Base-by-base conservation (phyloP, 768 basidiomycete genomes). In the Boletales sp. region DNA sequence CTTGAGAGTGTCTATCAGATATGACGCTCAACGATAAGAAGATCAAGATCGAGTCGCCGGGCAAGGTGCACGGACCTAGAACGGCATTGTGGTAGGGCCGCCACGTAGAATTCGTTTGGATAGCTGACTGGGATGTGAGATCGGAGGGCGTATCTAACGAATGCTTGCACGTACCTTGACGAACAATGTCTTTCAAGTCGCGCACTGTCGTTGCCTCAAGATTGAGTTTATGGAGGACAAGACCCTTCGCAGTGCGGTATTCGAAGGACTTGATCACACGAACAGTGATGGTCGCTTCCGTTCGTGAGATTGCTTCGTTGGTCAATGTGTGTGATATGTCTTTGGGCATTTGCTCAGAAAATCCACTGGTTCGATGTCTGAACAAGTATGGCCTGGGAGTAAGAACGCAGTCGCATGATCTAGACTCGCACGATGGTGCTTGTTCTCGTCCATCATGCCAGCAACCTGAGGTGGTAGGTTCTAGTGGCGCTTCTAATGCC, bases 181-280 rank as follows among this genome's bases (percentile, higher is more conserved):
- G 74, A 42, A 81, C 85, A 21, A 73, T 72, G 30, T 87, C 79
- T 72, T 94, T 94, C 52, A 99, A 76, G 55, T 78, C 72, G 13
- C 81, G 84, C 19, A 94, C 85, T 2, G 92, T 93, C n/a, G 79
- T 84, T 2, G 73, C 74, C 57, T 84, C 82, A 53, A 97, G 82
- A 64, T 99, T 82, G 53, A 94, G 60, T 57, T 86, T 75, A 61
- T 84, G 87, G 44, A 98, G 75, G 45, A 99, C 85, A 56, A 97
- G 78, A 63, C 82, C 86, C 58, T 86, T 86, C 65, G 92, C 88
- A 47, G 94, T 97, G 48, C 95, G 81, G 68, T 83, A 97, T 63
- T 83, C 84, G 66, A 99, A 95, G 17, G 90, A 93, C 66, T 99
- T 99, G 73, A 99, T 90, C 54, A 97, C 78, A 30, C 95, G 84